Conservation (phyloP, 495 filamentous ascomycete genomes). For the Aspergillus panamensis region DNA sequence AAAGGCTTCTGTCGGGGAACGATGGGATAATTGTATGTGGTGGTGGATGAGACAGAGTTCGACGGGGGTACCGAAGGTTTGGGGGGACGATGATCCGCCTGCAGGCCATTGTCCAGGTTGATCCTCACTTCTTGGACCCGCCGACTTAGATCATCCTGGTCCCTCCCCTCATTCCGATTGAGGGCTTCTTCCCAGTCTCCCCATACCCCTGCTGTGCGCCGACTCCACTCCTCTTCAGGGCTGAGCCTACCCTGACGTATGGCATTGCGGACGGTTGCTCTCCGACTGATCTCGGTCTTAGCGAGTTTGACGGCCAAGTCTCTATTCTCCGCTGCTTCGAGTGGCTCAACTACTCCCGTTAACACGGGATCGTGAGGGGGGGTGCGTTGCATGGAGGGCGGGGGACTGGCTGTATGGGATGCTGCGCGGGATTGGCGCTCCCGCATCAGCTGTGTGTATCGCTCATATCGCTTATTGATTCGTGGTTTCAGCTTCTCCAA, state of each 20-base stretch:
- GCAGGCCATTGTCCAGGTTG: constrained; percentile 32
- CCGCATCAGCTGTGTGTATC: constrained; percentile 52
- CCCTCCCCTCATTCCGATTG: constrained; percentile 29
- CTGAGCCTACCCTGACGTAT: constrained; percentile 52
- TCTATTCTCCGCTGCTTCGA: constrained; percentile 68
- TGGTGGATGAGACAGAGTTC: constrained; percentile 13
- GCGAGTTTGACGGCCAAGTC: constrained; percentile 78
- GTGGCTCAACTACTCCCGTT: constrained; percentile 41
- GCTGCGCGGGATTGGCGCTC: constrained; percentile 41
- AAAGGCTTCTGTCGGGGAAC: constrained; percentile 47
- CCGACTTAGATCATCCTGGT: constrained; percentile 39
- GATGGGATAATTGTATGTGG: constrained; percentile 51
- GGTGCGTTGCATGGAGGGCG: constrained; percentile 18
- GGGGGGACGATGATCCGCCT: constrained; percentile 7
- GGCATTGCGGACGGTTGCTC: constrained; percentile 56
- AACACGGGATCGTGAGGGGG: constrained; percentile 37
- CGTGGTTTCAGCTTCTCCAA: constrained; percentile 65
- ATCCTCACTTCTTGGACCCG: constrained; percentile 45
- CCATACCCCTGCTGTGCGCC: constrained; percentile 62
- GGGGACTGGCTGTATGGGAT: constrained; percentile 17
- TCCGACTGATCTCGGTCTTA: constrained; percentile 65
- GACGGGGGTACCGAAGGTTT: constrained; percentile 17
- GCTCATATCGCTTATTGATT: constrained; percentile 62
- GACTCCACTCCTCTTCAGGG: constrained; percentile 52
- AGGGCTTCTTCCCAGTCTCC: constrained; percentile 52